phyloP scores from a whole-genome alignment of 345 rosid species.

The Trapa bicornis region DNA sequence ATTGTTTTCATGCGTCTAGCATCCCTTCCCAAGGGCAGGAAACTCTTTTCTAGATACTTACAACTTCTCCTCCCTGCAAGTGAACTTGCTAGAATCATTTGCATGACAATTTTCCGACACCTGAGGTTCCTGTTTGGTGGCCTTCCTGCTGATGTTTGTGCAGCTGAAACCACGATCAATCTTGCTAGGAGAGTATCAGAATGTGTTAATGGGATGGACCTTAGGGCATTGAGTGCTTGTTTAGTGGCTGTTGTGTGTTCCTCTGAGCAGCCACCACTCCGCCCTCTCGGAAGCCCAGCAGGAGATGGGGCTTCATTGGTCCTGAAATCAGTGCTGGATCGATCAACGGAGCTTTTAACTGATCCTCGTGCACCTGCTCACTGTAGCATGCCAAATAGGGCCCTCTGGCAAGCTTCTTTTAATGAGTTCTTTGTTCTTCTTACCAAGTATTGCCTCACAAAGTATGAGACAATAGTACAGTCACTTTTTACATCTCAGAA shows the following conservation, averaged over 20 bases:
- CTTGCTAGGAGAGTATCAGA: slow-evolving; percentile 55
- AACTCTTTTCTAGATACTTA: slow-evolving; percentile 51
- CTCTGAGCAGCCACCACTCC: slow-evolving; percentile 89
- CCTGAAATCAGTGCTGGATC: slow-evolving; percentile 71
- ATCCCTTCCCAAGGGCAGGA: slow-evolving; percentile 77
- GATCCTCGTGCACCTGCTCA: slow-evolving; percentile 28
- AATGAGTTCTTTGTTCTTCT: slow-evolving; percentile 76
- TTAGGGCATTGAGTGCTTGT: slow-evolving; percentile 79
- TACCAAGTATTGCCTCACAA: slow-evolving; percentile 79
- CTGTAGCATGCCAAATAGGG: slow-evolving; percentile 40
- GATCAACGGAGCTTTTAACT: slow-evolving; percentile 57
- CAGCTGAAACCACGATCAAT: slow-evolving; percentile 47
- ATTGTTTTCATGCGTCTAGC: slow-evolving; percentile 63
- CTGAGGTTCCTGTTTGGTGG: slow-evolving; percentile 82
- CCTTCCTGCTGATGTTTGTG: slow-evolving; percentile 44
- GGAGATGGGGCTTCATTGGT: slow-evolving; percentile 82
- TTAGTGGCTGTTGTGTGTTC: slow-evolving; percentile 98
- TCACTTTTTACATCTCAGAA: slow-evolving; percentile 31
- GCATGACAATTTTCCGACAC: slow-evolving; percentile 93
- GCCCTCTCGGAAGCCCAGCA: slow-evolving; percentile 79
- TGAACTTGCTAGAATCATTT: slow-evolving; percentile 68
- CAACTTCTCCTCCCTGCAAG: slow-evolving; percentile 77
- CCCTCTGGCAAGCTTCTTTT: slow-evolving; percentile 93
- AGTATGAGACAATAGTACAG: slow-evolving; percentile 70
- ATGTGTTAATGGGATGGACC: slow-evolving; percentile 72